These are phyloP conservation scores for Claviceps paspali DNA, from an alignment of 2,329 filamentous ascomycete species.

Conservation along the genomic window DNA sequence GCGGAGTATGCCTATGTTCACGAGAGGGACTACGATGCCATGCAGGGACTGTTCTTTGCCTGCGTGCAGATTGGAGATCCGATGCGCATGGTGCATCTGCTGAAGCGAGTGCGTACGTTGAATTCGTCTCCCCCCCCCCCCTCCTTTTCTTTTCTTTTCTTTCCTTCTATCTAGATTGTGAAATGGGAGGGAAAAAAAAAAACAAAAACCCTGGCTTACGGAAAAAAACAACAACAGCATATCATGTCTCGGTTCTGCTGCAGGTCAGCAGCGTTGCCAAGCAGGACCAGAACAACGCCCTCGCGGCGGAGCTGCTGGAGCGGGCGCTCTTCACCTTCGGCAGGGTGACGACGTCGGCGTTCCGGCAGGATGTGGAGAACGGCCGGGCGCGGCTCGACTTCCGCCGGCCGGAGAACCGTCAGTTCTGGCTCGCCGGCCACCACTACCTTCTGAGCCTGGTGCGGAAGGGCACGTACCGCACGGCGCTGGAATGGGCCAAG, in stretches of 20 bases:
- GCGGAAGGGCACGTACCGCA: conserved; percentile 85
- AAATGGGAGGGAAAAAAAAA: too few species aligned
- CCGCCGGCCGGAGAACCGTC: conserved; percentile 68
- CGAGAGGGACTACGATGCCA: conserved; percentile 53
- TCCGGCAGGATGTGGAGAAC: conserved; percentile 57
- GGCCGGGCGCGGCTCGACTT: conserved; percentile 76
- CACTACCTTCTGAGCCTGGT: conserved; percentile 76
- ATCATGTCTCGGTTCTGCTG: conserved; percentile 85
- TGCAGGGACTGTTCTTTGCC: conserved; percentile 62
- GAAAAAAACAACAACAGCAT: too few species aligned
- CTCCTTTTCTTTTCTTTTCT: background rate
- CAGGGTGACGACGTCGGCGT: conserved; percentile 71
- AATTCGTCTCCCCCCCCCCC: background rate
- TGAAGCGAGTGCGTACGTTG: conserved; percentile 29
- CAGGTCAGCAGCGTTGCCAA: conserved; percentile 88
- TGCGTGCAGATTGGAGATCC: conserved; percentile 77
- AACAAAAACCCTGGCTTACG: too few species aligned
- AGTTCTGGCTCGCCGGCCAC: conserved; percentile 82
- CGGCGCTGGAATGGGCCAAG: conserved; percentile 87
- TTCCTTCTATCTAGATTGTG: too few species aligned
- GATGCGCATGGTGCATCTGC: conserved; percentile 61
- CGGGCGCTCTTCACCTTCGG: conserved; percentile 87
- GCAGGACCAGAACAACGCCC: conserved; percentile 74
- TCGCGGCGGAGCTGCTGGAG: conserved; percentile 77
- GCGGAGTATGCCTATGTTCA: conserved; percentile 65